phyloP scores from a whole-genome alignment of 1,139 yeast genomes.

The Hanseniaspora gamundiae region DNA sequence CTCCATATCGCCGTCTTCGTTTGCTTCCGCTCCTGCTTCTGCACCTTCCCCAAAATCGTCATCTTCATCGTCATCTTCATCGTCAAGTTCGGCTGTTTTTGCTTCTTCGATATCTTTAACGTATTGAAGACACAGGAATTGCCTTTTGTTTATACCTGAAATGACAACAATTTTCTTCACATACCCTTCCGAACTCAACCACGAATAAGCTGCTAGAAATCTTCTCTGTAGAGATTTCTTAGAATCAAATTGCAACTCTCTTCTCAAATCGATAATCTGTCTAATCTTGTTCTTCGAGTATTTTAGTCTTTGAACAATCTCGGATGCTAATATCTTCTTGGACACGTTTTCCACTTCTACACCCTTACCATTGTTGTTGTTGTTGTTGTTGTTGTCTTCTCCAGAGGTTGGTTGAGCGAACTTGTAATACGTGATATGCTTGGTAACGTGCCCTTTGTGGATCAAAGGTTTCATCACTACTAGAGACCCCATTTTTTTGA shows the following conservation, averaged over 20 bases:
- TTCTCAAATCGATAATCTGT: slow-evolving; percentile 50
- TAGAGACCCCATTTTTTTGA: slow-evolving; percentile 39
- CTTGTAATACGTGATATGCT: slow-evolving; percentile 34
- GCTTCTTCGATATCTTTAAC: slow-evolving; percentile 35
- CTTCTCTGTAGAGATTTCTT: slow-evolving; percentile 34
- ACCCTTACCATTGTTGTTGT: slow-evolving; percentile 25
- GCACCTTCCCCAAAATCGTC: background rate
- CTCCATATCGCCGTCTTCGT: slow-evolving; percentile 7
- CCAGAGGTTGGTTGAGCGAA: slow-evolving; percentile 26
- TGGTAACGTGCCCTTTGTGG: slow-evolving; percentile 37
- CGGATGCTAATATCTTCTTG: background rate
- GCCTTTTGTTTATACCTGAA: slow-evolving; percentile 34
- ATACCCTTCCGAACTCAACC: slow-evolving; percentile 40
- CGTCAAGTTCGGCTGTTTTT: slow-evolving; percentile 22
- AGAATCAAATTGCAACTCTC: slow-evolving; percentile 45
- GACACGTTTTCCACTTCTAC: slow-evolving; percentile 39
- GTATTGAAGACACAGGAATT: slow-evolving; percentile 49
- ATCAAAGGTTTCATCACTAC: slow-evolving; percentile 34
- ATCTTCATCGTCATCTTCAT: slow-evolving; percentile 22
- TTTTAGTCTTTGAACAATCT: slow-evolving; percentile 20
- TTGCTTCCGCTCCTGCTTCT: background rate
- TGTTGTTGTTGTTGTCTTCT: slow-evolving; percentile 13
- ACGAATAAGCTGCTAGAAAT: slow-evolving; percentile 40
- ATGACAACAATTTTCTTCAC: slow-evolving; percentile 48
- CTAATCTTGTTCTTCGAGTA: slow-evolving; percentile 59